A percentile compares a stretch with the other conserved stretches of the same genome.
phyloP scores from a whole-genome alignment of 495 filamentous ascomycete genomes.

The Aspergillus asperescens region DNA sequence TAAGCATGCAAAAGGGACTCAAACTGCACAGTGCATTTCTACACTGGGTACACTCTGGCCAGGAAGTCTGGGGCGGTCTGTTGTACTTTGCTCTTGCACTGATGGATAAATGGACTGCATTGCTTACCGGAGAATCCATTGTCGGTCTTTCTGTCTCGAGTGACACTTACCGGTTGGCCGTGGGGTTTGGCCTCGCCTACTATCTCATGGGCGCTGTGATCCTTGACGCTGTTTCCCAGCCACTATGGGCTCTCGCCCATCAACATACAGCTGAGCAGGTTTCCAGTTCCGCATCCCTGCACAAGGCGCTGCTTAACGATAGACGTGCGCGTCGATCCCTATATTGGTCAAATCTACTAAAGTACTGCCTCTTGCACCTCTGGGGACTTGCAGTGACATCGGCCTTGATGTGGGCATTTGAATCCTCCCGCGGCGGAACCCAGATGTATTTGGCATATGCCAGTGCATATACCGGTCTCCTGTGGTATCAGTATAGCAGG shows the following conservation, averaged over 20 bases:
- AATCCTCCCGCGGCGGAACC: background rate
- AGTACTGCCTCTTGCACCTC: constrained; percentile 18
- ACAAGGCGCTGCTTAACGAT: background rate
- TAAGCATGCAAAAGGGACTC: constrained; percentile 16
- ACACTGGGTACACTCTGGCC: constrained; percentile 16
- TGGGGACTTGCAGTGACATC: constrained; percentile 10
- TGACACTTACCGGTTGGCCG: constrained; percentile 14
- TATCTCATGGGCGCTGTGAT: constrained; percentile 16
- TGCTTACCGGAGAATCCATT: constrained; percentile 12
- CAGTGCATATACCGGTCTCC: constrained; percentile 12
- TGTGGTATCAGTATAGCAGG: constrained; percentile 17
- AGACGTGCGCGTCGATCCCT: background rate
- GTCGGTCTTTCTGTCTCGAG: constrained; percentile 14
- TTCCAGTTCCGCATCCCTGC: constrained; percentile 2
- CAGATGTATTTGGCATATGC: constrained; percentile 16
- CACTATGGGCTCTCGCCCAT: constrained; percentile 9
- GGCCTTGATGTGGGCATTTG: constrained; percentile 17
- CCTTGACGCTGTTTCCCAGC: constrained; percentile 15
- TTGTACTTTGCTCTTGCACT: constrained; percentile 17
- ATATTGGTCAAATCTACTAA: constrained; percentile 12
- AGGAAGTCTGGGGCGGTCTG: constrained; percentile 17
- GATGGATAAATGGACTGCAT: constrained; percentile 16
- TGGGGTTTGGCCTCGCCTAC: constrained; percentile 14
- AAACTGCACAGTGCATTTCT: constrained; percentile 14
- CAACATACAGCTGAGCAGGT: constrained; percentile 6